Percentiles rank a stretch among this genome's conserved stretches.
Evolutionary conservation across 352 stramenopile species (phyloP).

Genomic region (Phytopythium sindhum): DNA sequence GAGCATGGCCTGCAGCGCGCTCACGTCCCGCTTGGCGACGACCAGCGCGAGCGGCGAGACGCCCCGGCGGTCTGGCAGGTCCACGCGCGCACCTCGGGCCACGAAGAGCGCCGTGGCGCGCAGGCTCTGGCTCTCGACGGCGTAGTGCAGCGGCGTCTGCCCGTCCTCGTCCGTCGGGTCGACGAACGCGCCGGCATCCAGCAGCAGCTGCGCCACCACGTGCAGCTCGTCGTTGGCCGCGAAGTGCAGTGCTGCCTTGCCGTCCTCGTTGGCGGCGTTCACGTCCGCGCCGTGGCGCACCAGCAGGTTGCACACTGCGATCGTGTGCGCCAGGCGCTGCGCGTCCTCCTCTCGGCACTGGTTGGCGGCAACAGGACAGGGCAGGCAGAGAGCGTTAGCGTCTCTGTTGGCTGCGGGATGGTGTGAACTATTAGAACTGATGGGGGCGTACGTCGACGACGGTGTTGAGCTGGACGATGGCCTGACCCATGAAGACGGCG

Average conservation of each 20-base stretch:
- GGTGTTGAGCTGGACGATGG: constrained; percentile 25
- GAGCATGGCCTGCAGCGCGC: constrained; percentile 1
- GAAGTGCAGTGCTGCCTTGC: constrained; percentile 28
- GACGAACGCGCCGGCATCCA: constrained; percentile 22
- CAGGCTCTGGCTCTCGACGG: constrained; percentile 9
- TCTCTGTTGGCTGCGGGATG: too few species aligned
- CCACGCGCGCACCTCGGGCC: constrained; percentile 13
- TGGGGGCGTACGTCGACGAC: constrained; percentile 22
- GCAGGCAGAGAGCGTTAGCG: neutral
- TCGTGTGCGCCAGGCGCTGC: constrained; percentile 19
- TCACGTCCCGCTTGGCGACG: neutral
- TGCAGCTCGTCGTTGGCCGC: constrained; percentile 32
- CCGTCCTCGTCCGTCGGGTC: constrained; percentile 22
- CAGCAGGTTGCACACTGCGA: constrained; percentile 26
- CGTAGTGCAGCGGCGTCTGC: constrained; percentile 6
- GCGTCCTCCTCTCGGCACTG: constrained; percentile 32
- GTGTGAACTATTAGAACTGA: too few species aligned
- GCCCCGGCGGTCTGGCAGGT: constrained; percentile 7
- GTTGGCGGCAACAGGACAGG: neutral
- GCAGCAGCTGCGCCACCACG: constrained; percentile 22
- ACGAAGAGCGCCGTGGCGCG: constrained; percentile 16
- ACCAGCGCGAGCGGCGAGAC: constrained; percentile 12
- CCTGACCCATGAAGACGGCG: constrained; percentile 26
- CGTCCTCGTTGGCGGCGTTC: constrained; percentile 20
- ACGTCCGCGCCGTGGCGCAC: constrained; percentile 21